A percentile compares a stretch with the other conserved stretches of the same genome.
phyloP scores from a whole-genome alignment of 352 stramenopile species.

The Pythium graminicola region DNA sequence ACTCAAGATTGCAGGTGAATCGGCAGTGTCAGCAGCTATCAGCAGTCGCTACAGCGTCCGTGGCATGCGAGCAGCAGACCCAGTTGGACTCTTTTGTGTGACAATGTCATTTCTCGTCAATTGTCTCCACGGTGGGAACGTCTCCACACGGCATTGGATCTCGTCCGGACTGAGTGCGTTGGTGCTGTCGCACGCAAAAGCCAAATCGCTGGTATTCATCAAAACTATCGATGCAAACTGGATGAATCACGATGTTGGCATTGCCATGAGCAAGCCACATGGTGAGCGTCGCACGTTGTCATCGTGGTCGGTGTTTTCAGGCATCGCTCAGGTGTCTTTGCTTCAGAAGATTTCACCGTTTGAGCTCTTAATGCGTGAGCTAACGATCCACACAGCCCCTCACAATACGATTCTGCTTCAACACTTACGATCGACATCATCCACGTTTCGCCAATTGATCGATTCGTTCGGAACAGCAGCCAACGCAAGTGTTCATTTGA shows the following conservation, averaged over 20 bases:
- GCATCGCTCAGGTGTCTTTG: neutral
- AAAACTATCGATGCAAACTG: constrained; percentile 29
- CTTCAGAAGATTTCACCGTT: constrained; percentile 26
- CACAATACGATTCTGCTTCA: constrained; percentile 21
- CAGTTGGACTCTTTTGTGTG: constrained; percentile 10
- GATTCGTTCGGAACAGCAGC: constrained; percentile 1
- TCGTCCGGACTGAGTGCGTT: constrained; percentile 19
- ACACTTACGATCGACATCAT: constrained; percentile 19
- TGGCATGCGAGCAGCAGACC: neutral
- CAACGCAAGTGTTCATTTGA: constrained; percentile 11
- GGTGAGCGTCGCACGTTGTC: neutral
- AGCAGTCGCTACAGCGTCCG: constrained; percentile 10
- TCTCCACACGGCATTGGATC: constrained; percentile 28
- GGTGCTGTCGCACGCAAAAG: constrained; percentile 26
- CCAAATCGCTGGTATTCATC: constrained; percentile 30
- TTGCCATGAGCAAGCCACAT: neutral
- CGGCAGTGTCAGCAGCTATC: constrained; percentile 6
- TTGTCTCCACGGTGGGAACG: constrained; percentile 33
- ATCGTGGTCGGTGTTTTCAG: constrained; percentile 11
- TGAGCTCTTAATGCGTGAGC: constrained; percentile 26
- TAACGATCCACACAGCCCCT: constrained; percentile 15
- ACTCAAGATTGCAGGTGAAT: constrained; percentile 32
- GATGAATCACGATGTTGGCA: constrained; percentile 22
- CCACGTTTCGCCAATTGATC: constrained; percentile 25
- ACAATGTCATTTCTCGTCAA: constrained; percentile 30